Conservation (phyloP, 495 filamentous ascomycete genomes). For the Acidomyces sp. region DNA sequence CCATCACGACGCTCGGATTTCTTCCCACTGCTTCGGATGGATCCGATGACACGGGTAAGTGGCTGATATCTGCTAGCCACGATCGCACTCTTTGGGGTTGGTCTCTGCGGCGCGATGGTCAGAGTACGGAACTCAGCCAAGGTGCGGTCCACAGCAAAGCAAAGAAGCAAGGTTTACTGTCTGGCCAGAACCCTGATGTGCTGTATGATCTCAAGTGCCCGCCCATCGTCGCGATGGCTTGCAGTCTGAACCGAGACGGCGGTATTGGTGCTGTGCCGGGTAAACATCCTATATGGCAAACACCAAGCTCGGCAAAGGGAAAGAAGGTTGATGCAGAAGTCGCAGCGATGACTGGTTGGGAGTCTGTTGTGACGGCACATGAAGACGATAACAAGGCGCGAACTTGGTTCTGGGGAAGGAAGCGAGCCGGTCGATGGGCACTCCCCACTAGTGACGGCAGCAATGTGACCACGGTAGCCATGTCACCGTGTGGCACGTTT, state of each 20-base stretch:
- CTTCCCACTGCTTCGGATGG: conserved; percentile 76
- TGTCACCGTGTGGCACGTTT: conserved; percentile 88
- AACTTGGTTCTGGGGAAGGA: conserved; percentile 97
- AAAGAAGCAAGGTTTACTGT: conserved; percentile 63
- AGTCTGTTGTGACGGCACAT: conserved; percentile 93
- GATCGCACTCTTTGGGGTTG: conserved; percentile 90
- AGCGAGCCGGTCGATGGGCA: conserved; percentile 81
- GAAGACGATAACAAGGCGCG: conserved; percentile 68
- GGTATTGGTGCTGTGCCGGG: conserved; percentile 70
- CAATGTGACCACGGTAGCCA: conserved; percentile 65
- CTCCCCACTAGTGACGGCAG: conserved; percentile 76
- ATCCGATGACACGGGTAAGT: conserved; percentile 78
- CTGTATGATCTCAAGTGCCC: conserved; percentile 73
- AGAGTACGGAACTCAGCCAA: conserved; percentile 87
- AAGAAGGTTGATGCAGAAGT: conserved; percentile 41
- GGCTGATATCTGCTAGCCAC: conserved; percentile 77
- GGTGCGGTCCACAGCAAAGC: conserved; percentile 69
- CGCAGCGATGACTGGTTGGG: conserved; percentile 76
- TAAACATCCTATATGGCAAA: conserved; percentile 59
- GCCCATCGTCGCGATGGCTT: conserved; percentile 78
- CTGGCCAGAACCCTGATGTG: conserved; percentile 38
- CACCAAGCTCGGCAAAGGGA: conserved; percentile 37
- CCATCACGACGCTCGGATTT: conserved; percentile 67
- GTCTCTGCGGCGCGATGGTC: conserved; percentile 86
- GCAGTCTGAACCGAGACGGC: conserved; percentile 82